phyloP scores from a whole-genome alignment of 495 filamentous ascomycete species.

The Aspergillus incahuasiensis region DNA sequence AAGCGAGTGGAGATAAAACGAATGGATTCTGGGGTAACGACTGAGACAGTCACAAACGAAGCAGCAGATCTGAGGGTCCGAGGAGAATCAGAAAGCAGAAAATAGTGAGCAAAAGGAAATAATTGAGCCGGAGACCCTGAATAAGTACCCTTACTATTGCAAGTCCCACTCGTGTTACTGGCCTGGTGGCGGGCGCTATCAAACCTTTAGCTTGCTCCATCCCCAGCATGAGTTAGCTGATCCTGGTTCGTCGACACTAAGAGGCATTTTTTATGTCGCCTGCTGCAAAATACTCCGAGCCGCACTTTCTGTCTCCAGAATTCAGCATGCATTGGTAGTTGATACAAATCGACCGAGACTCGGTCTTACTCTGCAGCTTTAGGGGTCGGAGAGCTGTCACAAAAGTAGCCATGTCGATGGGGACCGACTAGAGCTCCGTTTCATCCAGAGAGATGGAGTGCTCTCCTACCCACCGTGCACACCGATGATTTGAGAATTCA shows the following conservation, averaged over 20 bases:
- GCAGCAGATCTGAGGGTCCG: not conserved
- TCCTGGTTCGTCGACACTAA: not conserved
- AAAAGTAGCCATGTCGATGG: slow-evolving; percentile 17
- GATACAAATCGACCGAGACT: not conserved
- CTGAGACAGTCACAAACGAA: not conserved
- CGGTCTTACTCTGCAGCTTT: too few species aligned
- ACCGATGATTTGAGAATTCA: not conserved
- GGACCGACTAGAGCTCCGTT: slow-evolving; percentile 14
- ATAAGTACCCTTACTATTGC: slow-evolving; percentile 17
- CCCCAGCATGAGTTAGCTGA: not conserved
- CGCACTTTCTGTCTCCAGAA: not conserved
- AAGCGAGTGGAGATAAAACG: slow-evolving; percentile 3
- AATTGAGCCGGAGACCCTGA: slow-evolving; percentile 12
- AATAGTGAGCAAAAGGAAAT: slow-evolving; percentile 6
- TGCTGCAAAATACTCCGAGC: slow-evolving; percentile 6
- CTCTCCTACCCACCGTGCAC: not conserved
- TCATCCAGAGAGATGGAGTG: not conserved
- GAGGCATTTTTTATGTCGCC: not conserved
- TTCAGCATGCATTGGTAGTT: not conserved
- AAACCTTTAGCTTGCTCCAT: slow-evolving; percentile 12
- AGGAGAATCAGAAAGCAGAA: not conserved
- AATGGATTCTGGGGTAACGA: slow-evolving; percentile 3
- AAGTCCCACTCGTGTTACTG: slow-evolving; percentile 17
- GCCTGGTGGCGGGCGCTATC: slow-evolving; percentile 24
- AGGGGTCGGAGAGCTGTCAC: not conserved